A percentile compares a stretch with the other conserved stretches of the same genome.
phyloP scores from a whole-genome alignment of 306 rosid genomes.

The Cucumis hystrix region DNA sequence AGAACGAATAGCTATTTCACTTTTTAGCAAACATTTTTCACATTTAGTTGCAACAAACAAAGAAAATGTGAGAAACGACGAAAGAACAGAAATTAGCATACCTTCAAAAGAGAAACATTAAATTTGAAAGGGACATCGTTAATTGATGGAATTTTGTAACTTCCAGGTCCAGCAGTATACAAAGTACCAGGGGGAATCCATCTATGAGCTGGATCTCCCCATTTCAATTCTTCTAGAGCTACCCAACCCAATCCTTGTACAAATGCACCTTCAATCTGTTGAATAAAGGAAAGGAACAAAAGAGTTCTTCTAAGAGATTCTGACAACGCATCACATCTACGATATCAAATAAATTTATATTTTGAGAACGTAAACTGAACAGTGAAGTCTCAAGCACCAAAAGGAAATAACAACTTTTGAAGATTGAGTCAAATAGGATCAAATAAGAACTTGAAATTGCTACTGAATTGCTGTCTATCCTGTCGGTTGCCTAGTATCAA shows the following conservation, averaged over 20 bases:
- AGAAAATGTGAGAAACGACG: not conserved
- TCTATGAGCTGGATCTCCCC: slow-evolving; percentile 93
- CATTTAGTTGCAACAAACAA: not conserved
- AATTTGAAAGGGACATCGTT: slow-evolving; percentile 76
- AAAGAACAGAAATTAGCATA: slow-evolving; percentile 12
- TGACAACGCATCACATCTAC: not conserved
- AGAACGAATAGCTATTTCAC: not conserved
- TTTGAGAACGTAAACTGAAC: not conserved
- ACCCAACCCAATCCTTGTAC: slow-evolving; percentile 95
- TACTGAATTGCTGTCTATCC: not conserved
- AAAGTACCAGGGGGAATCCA: slow-evolving; percentile 72
- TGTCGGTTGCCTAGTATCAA: not conserved
- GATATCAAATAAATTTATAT: not conserved
- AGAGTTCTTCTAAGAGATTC: not conserved
- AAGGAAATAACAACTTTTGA: not conserved
- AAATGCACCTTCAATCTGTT: slow-evolving; percentile 90
- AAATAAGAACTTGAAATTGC: not conserved
- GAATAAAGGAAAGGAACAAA: not conserved
- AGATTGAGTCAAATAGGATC: not conserved
- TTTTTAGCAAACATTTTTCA: not conserved
- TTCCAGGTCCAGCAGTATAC: slow-evolving; percentile 76
- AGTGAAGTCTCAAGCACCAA: not conserved
- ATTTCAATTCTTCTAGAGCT: slow-evolving; percentile 85
- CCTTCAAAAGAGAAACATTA: slow-evolving; percentile 79
- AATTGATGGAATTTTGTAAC: slow-evolving; percentile 76